phyloP scores from a whole-genome alignment of 1,139 yeast species.

The Blastobotrys arbuscula region DNA sequence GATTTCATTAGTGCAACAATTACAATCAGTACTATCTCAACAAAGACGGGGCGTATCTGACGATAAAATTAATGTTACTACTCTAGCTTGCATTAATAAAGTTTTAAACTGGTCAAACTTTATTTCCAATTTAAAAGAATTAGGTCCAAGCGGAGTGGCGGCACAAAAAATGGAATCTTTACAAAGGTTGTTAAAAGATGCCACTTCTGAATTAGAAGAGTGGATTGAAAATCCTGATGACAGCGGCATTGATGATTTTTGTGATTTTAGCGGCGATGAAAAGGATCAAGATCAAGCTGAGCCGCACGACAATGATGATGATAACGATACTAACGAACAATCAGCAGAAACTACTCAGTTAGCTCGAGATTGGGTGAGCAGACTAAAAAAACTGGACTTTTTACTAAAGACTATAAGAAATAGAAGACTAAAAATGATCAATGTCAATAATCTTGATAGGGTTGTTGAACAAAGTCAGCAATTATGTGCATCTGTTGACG shows the following conservation, averaged over 20 bases:
- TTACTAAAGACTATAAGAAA: constrained; percentile 14
- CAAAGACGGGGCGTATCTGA: constrained; percentile 5
- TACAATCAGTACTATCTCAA: constrained; percentile 11
- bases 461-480: constrained; percentile 8
- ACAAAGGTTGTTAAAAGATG: constrained; percentile 41
- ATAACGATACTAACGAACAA: neutral
- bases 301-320: constrained; percentile 30
- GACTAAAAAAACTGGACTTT: constrained; percentile 14
- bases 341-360: constrained; percentile 1
- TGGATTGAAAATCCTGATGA: constrained; percentile 42
- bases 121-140: constrained; percentile 31
- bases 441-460: constrained; percentile 4
- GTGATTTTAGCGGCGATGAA: constrained; percentile 37
- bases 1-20: constrained; percentile 12
- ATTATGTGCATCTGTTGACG: constrained; percentile 16
- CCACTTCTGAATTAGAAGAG: constrained; percentile 44
- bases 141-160: constrained; percentile 39
- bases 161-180: constrained; percentile 36
- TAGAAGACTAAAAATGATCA: constrained; percentile 11
- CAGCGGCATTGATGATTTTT: constrained; percentile 26
- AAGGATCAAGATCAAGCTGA: constrained; percentile 17
- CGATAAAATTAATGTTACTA: constrained; percentile 5
- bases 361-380: constrained; percentile 15
- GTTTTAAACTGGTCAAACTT: constrained; percentile 44
- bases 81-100: constrained; percentile 41